Conservation (phyloP, 1,284 basidiomycete genomes). For the Vanrija pseudolonga region DNA sequence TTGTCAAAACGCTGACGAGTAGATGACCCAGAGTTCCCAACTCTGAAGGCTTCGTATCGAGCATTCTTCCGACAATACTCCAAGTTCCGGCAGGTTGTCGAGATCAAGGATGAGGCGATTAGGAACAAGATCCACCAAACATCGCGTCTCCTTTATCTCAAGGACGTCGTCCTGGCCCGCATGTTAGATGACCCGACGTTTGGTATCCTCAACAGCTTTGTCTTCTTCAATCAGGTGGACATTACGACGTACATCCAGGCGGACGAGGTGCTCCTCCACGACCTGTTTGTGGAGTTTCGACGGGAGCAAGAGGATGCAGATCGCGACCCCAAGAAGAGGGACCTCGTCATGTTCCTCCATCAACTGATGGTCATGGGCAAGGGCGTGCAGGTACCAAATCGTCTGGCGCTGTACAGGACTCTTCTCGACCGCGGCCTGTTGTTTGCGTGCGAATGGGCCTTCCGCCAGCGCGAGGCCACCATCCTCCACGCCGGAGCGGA, state of each 20-base stretch:
- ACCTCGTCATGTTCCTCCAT: conserved; percentile 82
- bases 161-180: conserved; percentile 94
- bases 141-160: conserved; percentile 92
- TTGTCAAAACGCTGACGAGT: conserved; percentile 8
- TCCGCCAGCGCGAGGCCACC: conserved; percentile 54
- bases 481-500: conserved; percentile 82
- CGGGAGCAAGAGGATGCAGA: conserved; percentile 51
- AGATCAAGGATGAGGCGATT: conserved; percentile 67
- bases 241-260: conserved; percentile 86
- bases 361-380: conserved; percentile 95
- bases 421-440: conserved; percentile 85
- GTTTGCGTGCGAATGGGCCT: conserved; percentile 86
- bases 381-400: conserved; percentile 83
- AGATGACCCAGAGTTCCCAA: conserved; percentile 97
- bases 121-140: conserved; percentile 91
- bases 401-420: conserved; percentile 81
- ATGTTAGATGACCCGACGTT: conserved; percentile 94
- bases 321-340: conserved; percentile 44
- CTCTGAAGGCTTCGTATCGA: conserved; percentile 92
- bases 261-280: conserved; percentile 69
- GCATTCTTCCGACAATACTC: conserved; percentile 79
- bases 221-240: conserved; percentile 99
- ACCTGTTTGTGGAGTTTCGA: conserved; percentile 74
- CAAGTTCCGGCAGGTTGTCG: conserved; percentile 80
- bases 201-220: conserved; percentile 92